Evolutionary conservation across 768 basidiomycete genomes (phyloP).

Genomic region (Kwoniella mangroviensis): DNA sequence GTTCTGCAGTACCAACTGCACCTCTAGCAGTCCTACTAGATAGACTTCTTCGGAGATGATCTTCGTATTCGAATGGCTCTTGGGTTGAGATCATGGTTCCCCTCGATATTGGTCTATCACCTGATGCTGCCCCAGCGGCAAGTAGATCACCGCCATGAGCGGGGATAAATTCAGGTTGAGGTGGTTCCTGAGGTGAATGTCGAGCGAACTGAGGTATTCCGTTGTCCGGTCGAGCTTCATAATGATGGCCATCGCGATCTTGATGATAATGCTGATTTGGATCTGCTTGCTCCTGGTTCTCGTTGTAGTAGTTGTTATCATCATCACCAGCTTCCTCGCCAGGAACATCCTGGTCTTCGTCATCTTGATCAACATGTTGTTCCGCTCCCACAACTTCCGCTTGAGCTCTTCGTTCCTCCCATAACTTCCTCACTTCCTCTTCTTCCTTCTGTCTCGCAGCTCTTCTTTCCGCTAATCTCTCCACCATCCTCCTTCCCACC

Average conservation of each 20-base stretch:
- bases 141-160: slow-evolving; percentile 13
- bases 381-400: background rate
- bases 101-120: slow-evolving; percentile 45
- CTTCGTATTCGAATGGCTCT: slow-evolving; percentile 55
- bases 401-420: slow-evolving; percentile 34
- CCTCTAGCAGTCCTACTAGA: slow-evolving; percentile 43
- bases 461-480: slow-evolving; percentile 49
- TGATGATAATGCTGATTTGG: background rate
- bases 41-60: slow-evolving; percentile 49
- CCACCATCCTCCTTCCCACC: slow-evolving; percentile 58
- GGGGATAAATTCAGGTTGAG: background rate
- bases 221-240: background rate
- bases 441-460: slow-evolving; percentile 49
- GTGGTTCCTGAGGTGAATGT: slow-evolving; percentile 24
- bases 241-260: background rate
- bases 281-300: background rate
- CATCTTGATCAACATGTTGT: slow-evolving; percentile 10
- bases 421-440: slow-evolving; percentile 40
- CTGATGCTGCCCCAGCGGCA: background rate
- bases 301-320: slow-evolving; percentile 2
- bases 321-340: slow-evolving; percentile 12
- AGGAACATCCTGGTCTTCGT: slow-evolving; percentile 10
- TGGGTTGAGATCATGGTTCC: slow-evolving; percentile 42
- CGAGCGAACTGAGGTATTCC: slow-evolving; percentile 17
- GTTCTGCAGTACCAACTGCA: slow-evolving; percentile 27